Evolutionary conservation across 2,329 filamentous ascomycete genomes (phyloP), one percentile per base, ranked within the genome.

Genomic region (Pseudocercospora pini-densiflorae): DNA sequence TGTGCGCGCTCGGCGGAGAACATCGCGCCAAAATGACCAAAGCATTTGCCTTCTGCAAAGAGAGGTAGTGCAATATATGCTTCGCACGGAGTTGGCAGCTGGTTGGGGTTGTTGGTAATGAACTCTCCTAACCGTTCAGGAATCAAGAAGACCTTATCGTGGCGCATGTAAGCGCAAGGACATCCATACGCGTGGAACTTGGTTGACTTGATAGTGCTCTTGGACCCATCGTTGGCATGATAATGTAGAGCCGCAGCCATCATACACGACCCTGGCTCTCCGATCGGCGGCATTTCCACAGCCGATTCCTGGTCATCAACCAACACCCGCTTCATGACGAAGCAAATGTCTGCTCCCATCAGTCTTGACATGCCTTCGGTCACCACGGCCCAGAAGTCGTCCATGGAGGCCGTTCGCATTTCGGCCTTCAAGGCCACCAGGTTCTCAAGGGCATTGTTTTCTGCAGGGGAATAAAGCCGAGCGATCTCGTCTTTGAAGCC

Each of bases 21-120:
- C 82, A 92, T 88, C 75, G 90, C 81, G n/a, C 89, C 90, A 73
- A 92, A 88, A 76, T 91, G 88, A 23, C 87, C 89, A 71, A 90
- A 86, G 74, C 87, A 90, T 75, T 89, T 90, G 33, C 85, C 87
- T 49, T 87, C 84, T 3, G 85, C 84, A 70, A 89, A 90, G 1
- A 92, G 79, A 0, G 90, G 90, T 14, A 91, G 81, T 7, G 87
- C 88, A 40, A 92, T 81, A 73, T 90, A 92, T 2, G 88, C 88
- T 72, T 91, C 89, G 33, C 86, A 87, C 1, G 86, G 81, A 29
- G 89, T 85, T 0, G 88, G 86, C 12, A 90, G 77, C 59, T 81
- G 77, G 72, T 90, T 89, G 5, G 87, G 87, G 70, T 89, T 89
- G 69, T 88, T 81, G 27, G 84, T 82, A 55, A 87, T 84, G 73